Evolutionary conservation across 768 basidiomycete genomes (phyloP), one percentile per base, ranked within the genome.

Genomic region (Porpolomopsis calyptriformis): DNA sequence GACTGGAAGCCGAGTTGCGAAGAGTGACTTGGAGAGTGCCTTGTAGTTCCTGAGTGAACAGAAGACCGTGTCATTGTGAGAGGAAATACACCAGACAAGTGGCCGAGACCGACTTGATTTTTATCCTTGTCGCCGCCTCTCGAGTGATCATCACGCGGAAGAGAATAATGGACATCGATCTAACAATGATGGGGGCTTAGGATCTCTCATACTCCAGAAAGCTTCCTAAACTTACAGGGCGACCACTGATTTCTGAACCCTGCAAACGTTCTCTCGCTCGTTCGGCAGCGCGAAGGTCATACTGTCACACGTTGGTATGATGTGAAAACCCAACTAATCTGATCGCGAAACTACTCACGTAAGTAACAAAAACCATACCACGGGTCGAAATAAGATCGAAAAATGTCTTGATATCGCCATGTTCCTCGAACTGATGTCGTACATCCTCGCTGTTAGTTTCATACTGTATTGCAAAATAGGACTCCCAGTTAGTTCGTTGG

Each of bases 361-460:
- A 99, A 40, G 94, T 99, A 37, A 98, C 85, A 63, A 99, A 99
- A 11, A 97, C 85, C 88, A 99, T 96, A n/a, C 96, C 96, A 49
- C 96, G 76, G 9, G 86, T 93, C 40, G 80, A 76, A 51, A 98
- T 87, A 16, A 98, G 70, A 64, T 99, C 96, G 63, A 97, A 98
- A 62, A 93, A 97, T 1, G 88, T 92, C 66, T 91, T 92, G 69
- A 98, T 89, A 57, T 91, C 89, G 52, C 96, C 96, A 58, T 90
- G 87, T 49, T 85, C 83, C 66, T 90, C 89, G 64, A 98, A 99
- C 44, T 78, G 77, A 36, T 71, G 74, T 50, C 86, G 82, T 6
- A 99, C 82, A 59, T 85, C 82, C 3, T 82, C 80, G 59, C 88
- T 89, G 53, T 80, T 79, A 27, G 87, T 89, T 72, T 91, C 88